Evolutionary conservation across 805 yeast genomes (phyloP).

Genomic region (Yamadazyma insecticola): DNA sequence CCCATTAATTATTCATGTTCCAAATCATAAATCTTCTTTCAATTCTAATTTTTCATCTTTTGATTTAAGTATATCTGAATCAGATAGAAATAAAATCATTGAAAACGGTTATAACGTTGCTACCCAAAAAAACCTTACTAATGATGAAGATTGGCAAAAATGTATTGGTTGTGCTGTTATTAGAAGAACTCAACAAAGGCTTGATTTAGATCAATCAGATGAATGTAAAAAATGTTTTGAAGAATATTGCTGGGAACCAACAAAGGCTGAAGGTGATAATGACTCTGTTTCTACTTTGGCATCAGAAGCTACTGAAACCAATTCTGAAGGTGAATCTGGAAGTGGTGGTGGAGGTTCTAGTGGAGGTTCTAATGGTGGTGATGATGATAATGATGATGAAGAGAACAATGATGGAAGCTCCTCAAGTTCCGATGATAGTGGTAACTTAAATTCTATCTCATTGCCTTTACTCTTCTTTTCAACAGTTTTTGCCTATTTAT

Average conservation of each 20-base stretch:
- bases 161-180: slow-evolving; percentile 84
- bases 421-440: not conserved
- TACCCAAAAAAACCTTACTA: slow-evolving; percentile 59
- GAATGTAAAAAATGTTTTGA: slow-evolving; percentile 72
- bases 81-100: slow-evolving; percentile 56
- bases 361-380: too few relatives aligned
- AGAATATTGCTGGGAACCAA: slow-evolving; percentile 64
- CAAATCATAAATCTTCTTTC: slow-evolving; percentile 65
- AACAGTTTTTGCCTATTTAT: too few relatives aligned
- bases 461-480: too few relatives aligned
- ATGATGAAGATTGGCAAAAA: slow-evolving; percentile 63
- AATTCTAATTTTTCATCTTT: slow-evolving; percentile 70
- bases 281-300: too few relatives aligned
- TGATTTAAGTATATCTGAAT: slow-evolving; percentile 55
- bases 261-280: slow-evolving; percentile 3
- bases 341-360: not conserved
- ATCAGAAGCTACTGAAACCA: too few relatives aligned
- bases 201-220: slow-evolving; percentile 51
- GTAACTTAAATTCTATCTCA: too few relatives aligned
- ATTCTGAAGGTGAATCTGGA: not conserved
- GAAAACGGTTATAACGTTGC: slow-evolving; percentile 73
- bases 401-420: too few relatives aligned
- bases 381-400: not conserved
- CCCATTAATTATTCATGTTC: slow-evolving; percentile 72
- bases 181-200: slow-evolving; percentile 70